Evolutionary conservation across 371 early-diverging fungal genomes (phyloP), one percentile per base, ranked within the genome.

Genomic region (Actinomucor elegans): DNA sequence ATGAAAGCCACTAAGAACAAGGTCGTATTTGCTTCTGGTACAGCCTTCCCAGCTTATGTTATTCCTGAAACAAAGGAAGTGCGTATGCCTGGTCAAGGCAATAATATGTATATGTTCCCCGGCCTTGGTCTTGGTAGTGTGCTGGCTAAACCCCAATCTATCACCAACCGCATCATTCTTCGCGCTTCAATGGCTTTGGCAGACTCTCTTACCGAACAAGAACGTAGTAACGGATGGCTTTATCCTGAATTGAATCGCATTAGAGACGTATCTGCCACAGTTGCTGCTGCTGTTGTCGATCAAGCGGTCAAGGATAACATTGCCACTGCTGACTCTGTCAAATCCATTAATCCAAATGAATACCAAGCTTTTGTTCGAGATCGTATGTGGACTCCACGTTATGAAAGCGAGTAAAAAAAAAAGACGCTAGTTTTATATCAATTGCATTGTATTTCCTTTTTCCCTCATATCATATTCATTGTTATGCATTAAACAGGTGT

Each of bases 11-110:
- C 95, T 12, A 67, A 90, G 48, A 85, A 91, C 64, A 74, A 81
- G 41, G 94, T 91, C 8, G 81, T 95, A 42, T 94, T 95, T 78
- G 94, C 94, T 17, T 92, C 93, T 4, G 96, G 96, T 41, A 94
- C 96, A 4, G 93, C 91, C 7, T 94, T 94, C 79, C 96, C 96
- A 26, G 59, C 76, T 18, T 89, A 86, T 63, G 77, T 64, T 2
- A 68, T 84, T 15, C 81, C 88, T 10, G 64, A 67, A 15, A 83
- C 87, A 18, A 69, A 76, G 11, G 63, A 77, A 34, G 47, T 77
- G 17, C 60, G 71, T 20, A 59, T 77, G 33, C 92, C 93, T 12
- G 93, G 90, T 3, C 93, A 93, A 74, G 93, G 92, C 46, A 93
- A 93, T 79, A 93, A 93, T 77, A 90, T 90, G 88, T 89, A 85